Base-by-base conservation (phyloP, 139 green algal genomes). In the Chlorella ohadii region DNA sequence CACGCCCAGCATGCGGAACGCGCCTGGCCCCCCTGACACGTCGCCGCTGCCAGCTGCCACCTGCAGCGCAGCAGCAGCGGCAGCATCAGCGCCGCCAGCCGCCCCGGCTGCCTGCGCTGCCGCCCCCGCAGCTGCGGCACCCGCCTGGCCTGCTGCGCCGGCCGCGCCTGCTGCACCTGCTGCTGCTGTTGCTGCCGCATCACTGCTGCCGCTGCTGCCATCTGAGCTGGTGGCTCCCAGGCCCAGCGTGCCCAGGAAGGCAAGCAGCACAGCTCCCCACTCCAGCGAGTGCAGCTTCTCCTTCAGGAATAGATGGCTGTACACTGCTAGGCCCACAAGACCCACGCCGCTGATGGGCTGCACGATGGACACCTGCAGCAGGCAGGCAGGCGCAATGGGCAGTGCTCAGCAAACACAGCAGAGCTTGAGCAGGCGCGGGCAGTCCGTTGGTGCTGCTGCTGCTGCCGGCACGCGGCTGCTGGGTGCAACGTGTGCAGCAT, bases 281-380 rank as follows among this genome's bases (percentile, higher is more conserved):
- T 97, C 92, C 23, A 72, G 39, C 5, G 51, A 33, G 27, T 77
- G 68, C 84, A 96, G 79, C 17, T 87, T 84, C 86, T 96, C 94
- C 77, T 92, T 89, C 2, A 98, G 88, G 79, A 95, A 95, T 56
- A 98, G 92, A 88, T 98, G 95, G 27, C 89, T 95, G 83, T 98
- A 98, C 4, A 96, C 79, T 1, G 95, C 90, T 57, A 98, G 88
- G 0, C 95, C 76, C 16, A 95, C 95, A 51, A 98, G 87, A 1
- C 95, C 95, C 36, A 96, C 70, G 3, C 92, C 93, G 25, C 92
- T 94, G 27, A 98, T 93, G 4, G 95, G 95, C 85, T 98, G 95
- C 61, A 98, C 92, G 34, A 98, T 82, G 0, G 94, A 97, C 15
- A 98, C 94, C 88, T 95, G 91, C 36, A 64, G 73, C 13, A 65